phyloP scores from a whole-genome alignment of 1,139 yeast species.

The Geotrichum citri-aurantii region DNA sequence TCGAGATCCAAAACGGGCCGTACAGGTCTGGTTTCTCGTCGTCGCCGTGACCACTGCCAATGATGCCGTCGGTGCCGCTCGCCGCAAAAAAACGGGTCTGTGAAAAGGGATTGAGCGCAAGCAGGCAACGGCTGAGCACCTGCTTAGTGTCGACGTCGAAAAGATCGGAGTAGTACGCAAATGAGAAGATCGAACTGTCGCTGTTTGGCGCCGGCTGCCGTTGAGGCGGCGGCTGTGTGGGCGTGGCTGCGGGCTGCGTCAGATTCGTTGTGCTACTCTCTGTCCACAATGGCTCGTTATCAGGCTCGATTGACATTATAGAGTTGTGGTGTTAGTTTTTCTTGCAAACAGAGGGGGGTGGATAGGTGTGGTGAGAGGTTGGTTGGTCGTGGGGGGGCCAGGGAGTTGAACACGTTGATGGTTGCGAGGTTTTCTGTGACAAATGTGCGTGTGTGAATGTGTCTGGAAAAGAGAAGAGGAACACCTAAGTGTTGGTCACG shows the following conservation, averaged over 20 bases:
- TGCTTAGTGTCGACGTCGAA: conserved; percentile 62
- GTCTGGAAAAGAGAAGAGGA: no score
- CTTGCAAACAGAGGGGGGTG: no score
- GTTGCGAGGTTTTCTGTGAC: no score
- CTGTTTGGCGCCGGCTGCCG: not conserved
- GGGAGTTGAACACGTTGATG: no score
- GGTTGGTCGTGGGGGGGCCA: no score
- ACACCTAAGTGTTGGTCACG: no score
- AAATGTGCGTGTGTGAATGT: no score
- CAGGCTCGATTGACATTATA: conserved; percentile 8
- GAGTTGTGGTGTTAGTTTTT: no score
- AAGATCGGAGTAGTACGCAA: conserved; percentile 51
- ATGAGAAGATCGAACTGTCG: conserved; percentile 40
- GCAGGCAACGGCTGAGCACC: conserved; percentile 39
- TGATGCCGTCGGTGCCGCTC: conserved; percentile 30
- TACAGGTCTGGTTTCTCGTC: conserved; percentile 51
- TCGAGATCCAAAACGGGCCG: conserved; percentile 82
- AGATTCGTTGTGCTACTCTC: not conserved
- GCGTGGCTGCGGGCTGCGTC: not conserved
- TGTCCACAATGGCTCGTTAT: conserved; percentile 7
- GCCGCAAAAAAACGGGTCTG: conserved; percentile 20
- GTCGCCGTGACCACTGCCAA: conserved; percentile 30
- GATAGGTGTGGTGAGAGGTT: no score
- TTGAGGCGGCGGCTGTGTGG: not conserved
- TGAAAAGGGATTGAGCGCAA: conserved; percentile 36